A percentile compares a stretch with the other conserved stretches of the same genome.
phyloP scores from a whole-genome alignment of 495 filamentous ascomycete species.

The Aspergillus asperescens region DNA sequence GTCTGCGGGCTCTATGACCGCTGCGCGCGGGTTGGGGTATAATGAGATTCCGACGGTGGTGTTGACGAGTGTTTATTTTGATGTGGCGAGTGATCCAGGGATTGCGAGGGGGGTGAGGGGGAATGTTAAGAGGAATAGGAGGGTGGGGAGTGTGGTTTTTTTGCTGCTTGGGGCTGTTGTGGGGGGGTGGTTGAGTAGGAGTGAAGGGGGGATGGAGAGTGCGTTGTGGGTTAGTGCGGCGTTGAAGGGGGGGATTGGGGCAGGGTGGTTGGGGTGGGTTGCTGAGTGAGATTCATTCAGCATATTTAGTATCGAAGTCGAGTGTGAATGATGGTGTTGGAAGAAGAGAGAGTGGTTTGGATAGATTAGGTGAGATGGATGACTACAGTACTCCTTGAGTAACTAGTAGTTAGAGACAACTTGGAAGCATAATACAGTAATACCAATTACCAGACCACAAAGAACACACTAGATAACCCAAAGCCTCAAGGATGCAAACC shows the following conservation, averaged over 20 bases:
- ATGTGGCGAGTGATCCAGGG: conserved; percentile 56
- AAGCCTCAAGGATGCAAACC: no score
- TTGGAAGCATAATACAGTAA: no score
- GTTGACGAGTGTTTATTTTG: conserved; percentile 64
- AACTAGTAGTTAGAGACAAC: no score
- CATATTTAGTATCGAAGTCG: no score
- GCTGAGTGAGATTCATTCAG: no score
- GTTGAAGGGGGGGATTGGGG: conserved; percentile 11
- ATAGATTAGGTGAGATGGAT: no score
- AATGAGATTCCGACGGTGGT: conserved; percentile 71
- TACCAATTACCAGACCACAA: no score
- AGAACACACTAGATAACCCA: no score
- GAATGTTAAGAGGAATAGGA: conserved; percentile 15
- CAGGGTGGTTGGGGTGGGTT: conserved; percentile 8
- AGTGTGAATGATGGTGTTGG: no score
- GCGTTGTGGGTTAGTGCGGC: conserved; percentile 17
- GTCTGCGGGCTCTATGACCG: conserved; percentile 63
- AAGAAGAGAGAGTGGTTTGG: no score
- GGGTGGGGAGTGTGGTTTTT: conserved; percentile 11
- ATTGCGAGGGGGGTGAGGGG: conserved; percentile 31
- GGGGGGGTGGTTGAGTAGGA: conserved; percentile 16
- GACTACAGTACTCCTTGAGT: no score
- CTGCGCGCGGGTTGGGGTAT: conserved; percentile 56
- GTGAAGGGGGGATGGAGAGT: conserved; percentile 14
- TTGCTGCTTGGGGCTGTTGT: conserved; percentile 17